Base-by-base conservation (phyloP, 1,284 basidiomycete species). In the Xerocomus minutiporus region DNA sequence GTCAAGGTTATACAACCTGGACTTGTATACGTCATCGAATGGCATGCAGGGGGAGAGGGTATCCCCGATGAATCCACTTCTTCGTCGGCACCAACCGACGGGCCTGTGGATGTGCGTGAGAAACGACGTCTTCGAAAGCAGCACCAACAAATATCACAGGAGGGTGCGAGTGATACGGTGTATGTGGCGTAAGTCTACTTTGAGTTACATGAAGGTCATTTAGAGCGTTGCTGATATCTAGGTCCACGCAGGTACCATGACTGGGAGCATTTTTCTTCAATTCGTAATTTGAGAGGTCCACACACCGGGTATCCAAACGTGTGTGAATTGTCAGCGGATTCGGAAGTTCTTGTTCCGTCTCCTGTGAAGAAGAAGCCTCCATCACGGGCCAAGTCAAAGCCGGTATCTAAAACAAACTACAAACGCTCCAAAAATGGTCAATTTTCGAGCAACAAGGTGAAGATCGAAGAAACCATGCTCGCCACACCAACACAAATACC, bases 211-310 rank as follows among this genome's bases (percentile, higher is more conserved):
- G 52, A 50, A 26, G 23, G 41, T 59, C 51, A 28, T 17, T 31
- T 13, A 42, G 12, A 20, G 29, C 25, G 20, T 41, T 41, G 13
- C 42, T 60, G 32, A 67, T 49, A 34, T 46, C 48, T 17, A 40
- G 52, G 43, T 13, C 25, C 36, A 25, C 46, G 15, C 61, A 91
- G 88, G 32, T 93, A 93, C 65, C 88, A 94, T 64, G 90, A 92
- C 62, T 94, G 90, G 91, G 91, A 95, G 65, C 93, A 95, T 68
- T 95, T 94, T 66, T 93, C 90, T n/a, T 91, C 88, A 20, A 88
- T 95, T 49, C 86, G 92, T 38, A 93, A 90, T 67, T 72, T 93
- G 32, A 77, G 77, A n/a, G 92, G 92, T 3, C 93, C 93, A 0
- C 91, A 94, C 63, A 73, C 80, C 0, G 93, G 91, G 6, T 72